These are phyloP conservation scores for Pythium aquatile DNA, from an alignment of 352 stramenopile species.

Conservation along the genomic window DNA sequence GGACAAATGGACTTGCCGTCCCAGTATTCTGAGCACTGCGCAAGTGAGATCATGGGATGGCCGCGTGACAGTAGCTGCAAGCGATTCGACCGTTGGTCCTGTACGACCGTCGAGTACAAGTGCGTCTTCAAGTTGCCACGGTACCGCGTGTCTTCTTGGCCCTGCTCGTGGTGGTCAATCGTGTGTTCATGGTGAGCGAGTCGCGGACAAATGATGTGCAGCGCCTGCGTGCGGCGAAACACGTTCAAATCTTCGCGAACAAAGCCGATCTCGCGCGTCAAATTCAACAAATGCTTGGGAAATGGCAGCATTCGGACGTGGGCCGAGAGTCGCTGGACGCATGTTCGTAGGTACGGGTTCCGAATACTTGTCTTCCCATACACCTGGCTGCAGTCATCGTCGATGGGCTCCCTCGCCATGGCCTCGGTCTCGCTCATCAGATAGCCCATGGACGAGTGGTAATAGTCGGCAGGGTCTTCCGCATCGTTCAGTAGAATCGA, in stretches of 20 bases:
- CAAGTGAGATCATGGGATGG: slow-evolving; percentile 67
- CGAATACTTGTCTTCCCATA: slow-evolving; percentile 7
- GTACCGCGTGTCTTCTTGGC: slow-evolving; percentile 81
- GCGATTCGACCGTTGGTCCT: slow-evolving; percentile 76
- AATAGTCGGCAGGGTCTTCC: slow-evolving; percentile 63
- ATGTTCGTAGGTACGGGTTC: slow-evolving; percentile 55
- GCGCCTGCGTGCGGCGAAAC: slow-evolving; percentile 68
- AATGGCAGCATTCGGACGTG: slow-evolving; percentile 86
- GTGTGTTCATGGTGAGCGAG: slow-evolving; percentile 82
- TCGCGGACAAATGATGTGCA: slow-evolving; percentile 82
- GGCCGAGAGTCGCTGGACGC: slow-evolving; percentile 74
- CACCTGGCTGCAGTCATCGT: slow-evolving; percentile 15
- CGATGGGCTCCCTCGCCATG: slow-evolving; percentile 9
- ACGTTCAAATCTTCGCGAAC: slow-evolving; percentile 56
- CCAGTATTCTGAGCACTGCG: slow-evolving; percentile 85
- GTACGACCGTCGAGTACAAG: slow-evolving; percentile 82
- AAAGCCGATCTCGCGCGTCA: slow-evolving; percentile 84
- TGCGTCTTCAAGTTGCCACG: slow-evolving; percentile 85
- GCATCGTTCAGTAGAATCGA: slow-evolving; percentile 80
- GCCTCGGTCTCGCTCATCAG: slow-evolving; percentile 55
- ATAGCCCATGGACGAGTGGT: slow-evolving; percentile 68
- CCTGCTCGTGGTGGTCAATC: slow-evolving; percentile 83
- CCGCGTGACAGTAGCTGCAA: slow-evolving; percentile 78
- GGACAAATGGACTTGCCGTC: slow-evolving; percentile 87
- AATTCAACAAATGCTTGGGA: slow-evolving; percentile 73